These are phyloP conservation scores for Monosporascus sp. DNA, from an alignment of 2,329 filamentous ascomycete species.

Conservation along the genomic window DNA sequence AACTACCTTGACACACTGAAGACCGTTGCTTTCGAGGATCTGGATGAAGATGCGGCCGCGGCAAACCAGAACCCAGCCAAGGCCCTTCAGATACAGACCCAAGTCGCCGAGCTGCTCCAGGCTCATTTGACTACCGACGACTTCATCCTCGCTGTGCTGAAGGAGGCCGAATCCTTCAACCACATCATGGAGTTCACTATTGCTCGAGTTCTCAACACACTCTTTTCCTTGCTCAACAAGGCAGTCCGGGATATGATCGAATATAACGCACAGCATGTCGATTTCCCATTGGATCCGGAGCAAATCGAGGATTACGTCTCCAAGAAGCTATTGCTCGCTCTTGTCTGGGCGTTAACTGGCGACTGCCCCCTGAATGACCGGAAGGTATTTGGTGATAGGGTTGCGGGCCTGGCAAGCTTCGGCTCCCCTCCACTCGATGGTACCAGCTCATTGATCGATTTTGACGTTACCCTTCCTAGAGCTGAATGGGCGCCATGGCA, in stretches of 20 bases:
- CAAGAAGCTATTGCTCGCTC: conserved; percentile 87
- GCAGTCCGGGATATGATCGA: conserved; percentile 86
- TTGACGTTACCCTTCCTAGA: conserved; percentile 80
- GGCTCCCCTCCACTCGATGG: conserved; percentile 77
- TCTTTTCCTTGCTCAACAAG: conserved; percentile 96
- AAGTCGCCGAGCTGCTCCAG: conserved; percentile 74
- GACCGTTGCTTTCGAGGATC: conserved; percentile 82
- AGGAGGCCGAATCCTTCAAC: conserved; percentile 70
- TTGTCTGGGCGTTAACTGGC: conserved; percentile 94
- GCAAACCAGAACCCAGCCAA: conserved; percentile 72
- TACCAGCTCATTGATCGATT: conserved; percentile 86
- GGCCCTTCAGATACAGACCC: conserved; percentile 70
- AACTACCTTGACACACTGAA: conserved; percentile 85
- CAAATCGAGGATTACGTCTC: conserved; percentile 85
- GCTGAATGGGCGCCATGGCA: conserved; percentile 93
- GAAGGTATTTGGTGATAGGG: conserved; percentile 80
- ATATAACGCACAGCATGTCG: conserved; percentile 89
- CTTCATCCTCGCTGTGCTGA: conserved; percentile 73
- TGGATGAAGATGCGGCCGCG: conserved; percentile 84
- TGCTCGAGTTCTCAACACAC: conserved; percentile 81
- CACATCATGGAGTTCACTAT: conserved; percentile 99
- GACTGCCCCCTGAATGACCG: conserved; percentile 87
- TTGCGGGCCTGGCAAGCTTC: conserved; percentile 77
- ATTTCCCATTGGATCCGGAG: conserved; percentile 87
- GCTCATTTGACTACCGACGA: conserved; percentile 71